Percentiles rank a stretch among this genome's conserved stretches.
phyloP scores from a whole-genome alignment of 768 basidiomycete species.

The Auricularia sp. region DNA sequence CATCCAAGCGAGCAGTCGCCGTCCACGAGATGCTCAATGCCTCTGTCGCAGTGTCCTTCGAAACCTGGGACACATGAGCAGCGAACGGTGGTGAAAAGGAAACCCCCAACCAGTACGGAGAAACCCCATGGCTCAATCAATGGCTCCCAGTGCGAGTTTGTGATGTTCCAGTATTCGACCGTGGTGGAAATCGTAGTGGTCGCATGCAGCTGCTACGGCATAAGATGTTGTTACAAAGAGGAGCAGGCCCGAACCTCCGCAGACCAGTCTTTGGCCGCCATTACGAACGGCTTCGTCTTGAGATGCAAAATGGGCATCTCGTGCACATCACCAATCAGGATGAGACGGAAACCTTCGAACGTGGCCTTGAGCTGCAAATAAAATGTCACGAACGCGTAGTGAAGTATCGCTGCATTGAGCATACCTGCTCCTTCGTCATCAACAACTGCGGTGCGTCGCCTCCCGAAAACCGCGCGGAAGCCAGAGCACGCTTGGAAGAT shows the following conservation, averaged over 20 bases:
- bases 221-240: background rate
- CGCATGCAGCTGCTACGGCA: conserved; percentile 56
- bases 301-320: conserved; percentile 92
- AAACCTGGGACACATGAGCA: conserved; percentile 31
- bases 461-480: background rate
- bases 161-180: conserved; percentile 93
- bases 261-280: conserved; percentile 89
- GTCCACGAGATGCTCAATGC: conserved; percentile 51
- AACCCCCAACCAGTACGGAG: conserved; percentile 45
- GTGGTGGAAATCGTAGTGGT: conserved; percentile 70
- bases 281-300: conserved; percentile 71
- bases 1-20: conserved; percentile 75
- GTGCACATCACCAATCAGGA: conserved; percentile 89
- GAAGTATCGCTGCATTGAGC: conserved; percentile 8
- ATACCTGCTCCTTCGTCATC: conserved; percentile 77
- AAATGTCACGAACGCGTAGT: background rate
- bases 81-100: conserved; percentile 2
- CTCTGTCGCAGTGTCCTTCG: conserved; percentile 38
- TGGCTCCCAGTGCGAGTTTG: conserved; percentile 80
- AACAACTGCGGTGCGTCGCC: conserved; percentile 33
- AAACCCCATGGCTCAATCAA: conserved; percentile 95
- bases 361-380: conserved; percentile 60
- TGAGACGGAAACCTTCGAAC: conserved; percentile 84
- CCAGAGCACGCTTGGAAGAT: conserved; percentile 13
- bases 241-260: conserved; percentile 48